Conservation (phyloP, 768 basidiomycete genomes). For the Suillus ampliporus region DNA sequence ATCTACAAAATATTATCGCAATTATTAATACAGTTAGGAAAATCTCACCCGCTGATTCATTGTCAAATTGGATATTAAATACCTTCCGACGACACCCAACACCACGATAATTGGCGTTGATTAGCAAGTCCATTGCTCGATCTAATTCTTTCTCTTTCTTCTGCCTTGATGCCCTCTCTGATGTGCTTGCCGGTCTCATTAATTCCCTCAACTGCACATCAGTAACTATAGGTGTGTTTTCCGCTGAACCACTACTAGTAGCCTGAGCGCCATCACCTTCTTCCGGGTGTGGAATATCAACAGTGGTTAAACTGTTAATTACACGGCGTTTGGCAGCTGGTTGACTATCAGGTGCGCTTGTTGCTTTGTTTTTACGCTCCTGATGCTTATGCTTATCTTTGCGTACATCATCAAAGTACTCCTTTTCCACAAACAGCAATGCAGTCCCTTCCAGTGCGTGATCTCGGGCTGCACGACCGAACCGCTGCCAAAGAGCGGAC, state of each 20-base stretch:
- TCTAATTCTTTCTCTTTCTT: constrained; percentile 16
- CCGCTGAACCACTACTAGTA: background rate
- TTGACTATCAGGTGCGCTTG: background rate
- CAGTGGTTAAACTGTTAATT: background rate
- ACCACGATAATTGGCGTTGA: constrained; percentile 28
- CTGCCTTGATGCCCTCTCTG: background rate
- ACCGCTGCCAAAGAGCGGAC: constrained; percentile 38
- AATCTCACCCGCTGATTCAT: constrained; percentile 24
- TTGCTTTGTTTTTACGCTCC: constrained; percentile 3
- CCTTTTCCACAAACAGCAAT: constrained; percentile 35
- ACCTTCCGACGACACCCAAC: constrained; percentile 20
- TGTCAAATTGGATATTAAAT: constrained; percentile 26
- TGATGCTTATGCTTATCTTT: background rate
- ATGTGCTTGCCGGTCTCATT: background rate
- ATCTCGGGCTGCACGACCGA: constrained; percentile 35
- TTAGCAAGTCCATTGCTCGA: constrained; percentile 30
- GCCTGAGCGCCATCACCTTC: background rate
- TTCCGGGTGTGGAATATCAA: background rate
- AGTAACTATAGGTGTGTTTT: background rate
- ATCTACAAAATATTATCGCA: constrained; percentile 15
- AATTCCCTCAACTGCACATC: background rate
- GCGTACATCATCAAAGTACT: constrained; percentile 29
- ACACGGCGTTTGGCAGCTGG: background rate
- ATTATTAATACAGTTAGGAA: background rate
- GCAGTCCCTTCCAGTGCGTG: constrained; percentile 20